Conservation (phyloP, 192 early-diverging fungal species). For the Coemansia sp. region DNA sequence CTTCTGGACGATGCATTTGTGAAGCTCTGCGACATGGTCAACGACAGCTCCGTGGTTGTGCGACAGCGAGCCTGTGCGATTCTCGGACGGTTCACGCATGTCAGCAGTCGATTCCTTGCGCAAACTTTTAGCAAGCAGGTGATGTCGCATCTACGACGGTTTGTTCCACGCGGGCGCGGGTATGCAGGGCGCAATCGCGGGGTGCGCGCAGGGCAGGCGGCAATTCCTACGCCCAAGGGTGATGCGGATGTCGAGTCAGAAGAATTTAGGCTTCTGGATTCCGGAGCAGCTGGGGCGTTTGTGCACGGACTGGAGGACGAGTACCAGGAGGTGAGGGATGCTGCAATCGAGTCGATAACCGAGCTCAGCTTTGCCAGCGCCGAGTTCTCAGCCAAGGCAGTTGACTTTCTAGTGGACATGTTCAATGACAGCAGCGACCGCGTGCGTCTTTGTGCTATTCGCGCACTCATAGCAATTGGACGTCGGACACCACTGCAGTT, state of each 20-base stretch:
- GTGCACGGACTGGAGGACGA: constrained; percentile 96
- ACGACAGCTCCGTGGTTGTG: constrained; percentile 67
- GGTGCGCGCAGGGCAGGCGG: constrained; percentile 12
- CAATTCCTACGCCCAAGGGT: constrained; percentile 65
- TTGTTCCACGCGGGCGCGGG: constrained; percentile 30
- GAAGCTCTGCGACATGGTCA: constrained; percentile 79
- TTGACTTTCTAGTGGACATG: constrained; percentile 91
- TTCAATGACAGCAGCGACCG: constrained; percentile 92
- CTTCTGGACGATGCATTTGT: constrained; percentile 76
- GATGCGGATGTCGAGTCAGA: constrained; percentile 58
- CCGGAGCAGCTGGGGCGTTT: constrained; percentile 89
- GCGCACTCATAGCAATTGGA: constrained; percentile 72
- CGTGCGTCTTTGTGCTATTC: constrained; percentile 80
- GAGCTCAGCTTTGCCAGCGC: constrained; percentile 70
- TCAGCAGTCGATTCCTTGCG: constrained; percentile 58
- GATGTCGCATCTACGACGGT: constrained; percentile 63
- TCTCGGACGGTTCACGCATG: constrained; percentile 65
- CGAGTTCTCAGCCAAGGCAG: constrained; percentile 69
- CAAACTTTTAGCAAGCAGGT: constrained; percentile 80
- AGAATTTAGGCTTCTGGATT: constrained; percentile 70
- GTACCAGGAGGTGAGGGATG: constrained; percentile 81
- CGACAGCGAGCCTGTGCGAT: constrained; percentile 72
- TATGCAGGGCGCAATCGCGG: constrained; percentile 24
- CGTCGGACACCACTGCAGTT: constrained; percentile 56
- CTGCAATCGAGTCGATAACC: constrained; percentile 82